Percentiles rank a stretch among this genome's conserved stretches.
phyloP scores from a whole-genome alignment of 441 rosid species.

The Omphalea diandra region DNA sequence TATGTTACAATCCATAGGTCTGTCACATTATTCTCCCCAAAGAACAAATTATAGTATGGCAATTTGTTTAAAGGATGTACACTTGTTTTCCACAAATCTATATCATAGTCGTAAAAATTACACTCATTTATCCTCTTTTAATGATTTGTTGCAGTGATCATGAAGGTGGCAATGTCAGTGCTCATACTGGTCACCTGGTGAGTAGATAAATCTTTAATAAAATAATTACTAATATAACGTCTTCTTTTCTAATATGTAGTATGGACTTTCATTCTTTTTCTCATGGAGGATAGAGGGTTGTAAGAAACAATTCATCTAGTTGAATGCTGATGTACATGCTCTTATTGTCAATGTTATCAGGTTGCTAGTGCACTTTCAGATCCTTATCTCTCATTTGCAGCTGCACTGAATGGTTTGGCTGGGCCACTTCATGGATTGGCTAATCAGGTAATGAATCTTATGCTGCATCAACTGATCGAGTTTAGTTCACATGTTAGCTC shows the following conservation, averaged over 20 bases:
- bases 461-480: background rate
- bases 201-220: conserved; percentile 26
- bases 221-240: background rate
- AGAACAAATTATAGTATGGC: background rate
- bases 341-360: conserved; percentile 35
- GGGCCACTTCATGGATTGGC: conserved; percentile 99
- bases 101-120: background rate
- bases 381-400: conserved; percentile 95
- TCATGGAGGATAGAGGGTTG: background rate
- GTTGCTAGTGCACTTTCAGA: conserved; percentile 98
- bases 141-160: conserved; percentile 70
- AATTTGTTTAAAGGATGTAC: background rate
- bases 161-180: conserved; percentile 99
- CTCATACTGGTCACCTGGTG: conserved; percentile 97
- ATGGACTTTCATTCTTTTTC: background rate
- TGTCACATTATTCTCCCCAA: conserved; percentile 23
- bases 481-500: background rate
- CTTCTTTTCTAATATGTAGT: background rate
- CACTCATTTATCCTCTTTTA: conserved; percentile 7
- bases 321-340: conserved; percentile 7
- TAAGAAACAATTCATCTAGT: background rate
- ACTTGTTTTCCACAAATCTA: conserved; percentile 4
- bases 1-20: conserved; percentile 94
- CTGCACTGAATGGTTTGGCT: conserved; percentile 96
- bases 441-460: conserved; percentile 69